Evolutionary conservation across 2,329 filamentous ascomycete genomes (phyloP).

Genomic region (Coniochaeta sp.): DNA sequence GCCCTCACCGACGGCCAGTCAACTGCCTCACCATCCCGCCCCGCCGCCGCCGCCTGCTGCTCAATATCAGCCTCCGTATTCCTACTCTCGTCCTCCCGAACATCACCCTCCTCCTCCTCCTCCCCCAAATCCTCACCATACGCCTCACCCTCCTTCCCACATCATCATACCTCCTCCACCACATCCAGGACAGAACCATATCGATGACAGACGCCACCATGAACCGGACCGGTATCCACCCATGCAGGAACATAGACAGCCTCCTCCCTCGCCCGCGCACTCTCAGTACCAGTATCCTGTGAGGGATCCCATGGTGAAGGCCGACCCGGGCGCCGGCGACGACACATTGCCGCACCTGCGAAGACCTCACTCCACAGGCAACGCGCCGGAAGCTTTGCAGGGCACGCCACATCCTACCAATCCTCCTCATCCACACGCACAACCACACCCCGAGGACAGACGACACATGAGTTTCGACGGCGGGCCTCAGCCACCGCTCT

Average conservation of each 20-base stretch:
- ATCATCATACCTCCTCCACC: conserved; percentile 19
- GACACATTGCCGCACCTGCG: conserved; percentile 37
- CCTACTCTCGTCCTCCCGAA: conserved; percentile 28
- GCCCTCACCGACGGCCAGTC: conserved; percentile 22
- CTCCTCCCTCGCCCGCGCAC: conserved; percentile 23
- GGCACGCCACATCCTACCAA: conserved; percentile 23
- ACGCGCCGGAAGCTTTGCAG: conserved; percentile 25
- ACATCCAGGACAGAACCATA: conserved; percentile 27
- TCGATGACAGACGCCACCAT: conserved; percentile 51
- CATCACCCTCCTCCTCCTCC: conserved; percentile 16
- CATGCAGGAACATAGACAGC: conserved; percentile 45
- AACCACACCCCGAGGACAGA: conserved; percentile 37
- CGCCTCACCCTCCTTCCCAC: conserved; percentile 16
- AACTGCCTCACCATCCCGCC: conserved; percentile 27
- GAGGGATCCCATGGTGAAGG: conserved; percentile 48
- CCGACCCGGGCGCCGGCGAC: conserved; percentile 43
- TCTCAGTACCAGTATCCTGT: conserved; percentile 29
- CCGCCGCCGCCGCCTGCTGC: conserved; percentile 26
- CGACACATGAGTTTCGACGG: conserved; percentile 48
- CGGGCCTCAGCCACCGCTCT: conserved; percentile 32
- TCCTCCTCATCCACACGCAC: conserved; percentile 23
- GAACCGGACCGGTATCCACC: conserved; percentile 47
- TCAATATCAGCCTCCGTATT: conserved; percentile 29
- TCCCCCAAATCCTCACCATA: conserved; percentile 12
- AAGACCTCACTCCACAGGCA: conserved; percentile 44